phyloP scores from a whole-genome alignment of 208 protist genomes.

The Crithidia brevicula region DNA sequence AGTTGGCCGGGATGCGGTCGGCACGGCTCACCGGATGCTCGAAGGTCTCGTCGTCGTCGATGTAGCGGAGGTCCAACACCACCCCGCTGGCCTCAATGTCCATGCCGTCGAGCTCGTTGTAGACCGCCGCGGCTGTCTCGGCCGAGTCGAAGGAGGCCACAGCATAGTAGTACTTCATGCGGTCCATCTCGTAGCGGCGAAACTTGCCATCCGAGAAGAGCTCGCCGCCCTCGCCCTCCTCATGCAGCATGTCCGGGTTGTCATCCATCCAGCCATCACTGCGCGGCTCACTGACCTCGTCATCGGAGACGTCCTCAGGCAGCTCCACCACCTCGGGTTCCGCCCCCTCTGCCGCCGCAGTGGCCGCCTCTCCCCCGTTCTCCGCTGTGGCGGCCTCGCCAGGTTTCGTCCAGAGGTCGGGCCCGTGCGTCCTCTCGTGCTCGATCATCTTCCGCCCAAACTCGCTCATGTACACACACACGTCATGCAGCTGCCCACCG shows the following conservation, averaged over 20 bases:
- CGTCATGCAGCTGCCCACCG: constrained; percentile 87
- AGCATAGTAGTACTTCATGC: constrained; percentile 98
- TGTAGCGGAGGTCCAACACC: constrained; percentile 96
- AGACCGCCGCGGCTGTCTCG: constrained; percentile 92
- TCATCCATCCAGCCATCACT: constrained; percentile 84
- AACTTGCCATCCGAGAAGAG: constrained; percentile 92
- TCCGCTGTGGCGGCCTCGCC: constrained; percentile 34
- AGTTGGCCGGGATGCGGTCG: constrained; percentile 78
- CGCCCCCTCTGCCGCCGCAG: not conserved
- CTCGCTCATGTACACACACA: constrained; percentile 96
- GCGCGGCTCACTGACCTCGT: constrained; percentile 44
- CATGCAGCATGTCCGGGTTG: constrained; percentile 71
- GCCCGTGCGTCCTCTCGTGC: constrained; percentile 79
- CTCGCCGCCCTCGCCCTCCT: constrained; percentile 87
- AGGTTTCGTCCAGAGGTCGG: constrained; percentile 82
- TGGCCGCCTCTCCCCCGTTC: constrained; percentile 11
- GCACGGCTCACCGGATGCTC: constrained; percentile 65
- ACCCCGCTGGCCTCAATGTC: constrained; percentile 96
- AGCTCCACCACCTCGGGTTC: constrained; percentile 42
- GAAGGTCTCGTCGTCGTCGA: constrained; percentile 95
- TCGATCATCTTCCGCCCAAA: constrained; percentile 95
- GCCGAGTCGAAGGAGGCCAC: constrained; percentile 94
- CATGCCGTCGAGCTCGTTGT: constrained; percentile 95
- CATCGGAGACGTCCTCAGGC: constrained; percentile 43
- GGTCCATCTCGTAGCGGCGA: constrained; percentile 93